Evolutionary conservation across 306 rosid genomes (phyloP).

Genomic region (Fragaria iinumae): DNA sequence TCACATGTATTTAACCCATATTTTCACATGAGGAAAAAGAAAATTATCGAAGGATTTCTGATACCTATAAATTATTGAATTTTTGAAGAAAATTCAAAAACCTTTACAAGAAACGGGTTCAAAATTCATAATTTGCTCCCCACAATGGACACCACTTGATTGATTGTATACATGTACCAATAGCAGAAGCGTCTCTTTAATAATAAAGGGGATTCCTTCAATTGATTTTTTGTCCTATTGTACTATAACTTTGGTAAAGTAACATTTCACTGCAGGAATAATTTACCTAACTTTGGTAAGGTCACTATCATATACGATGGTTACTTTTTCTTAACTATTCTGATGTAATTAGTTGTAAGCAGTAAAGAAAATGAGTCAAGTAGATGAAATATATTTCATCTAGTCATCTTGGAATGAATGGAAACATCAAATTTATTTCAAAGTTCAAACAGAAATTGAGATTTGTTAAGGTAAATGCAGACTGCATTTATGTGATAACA

Average conservation of each 20-base stretch:
- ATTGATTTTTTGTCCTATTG: conserved; percentile 21
- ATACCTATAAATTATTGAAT: not conserved
- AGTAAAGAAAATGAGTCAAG: not conserved
- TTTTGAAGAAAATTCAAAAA: not conserved
- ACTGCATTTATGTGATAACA: not conserved
- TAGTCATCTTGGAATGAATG: not conserved
- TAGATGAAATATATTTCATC: not conserved
- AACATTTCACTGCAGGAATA: not conserved
- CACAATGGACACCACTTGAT: conserved; percentile 20
- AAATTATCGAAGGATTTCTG: too few relatives aligned
- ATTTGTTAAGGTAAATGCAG: not conserved
- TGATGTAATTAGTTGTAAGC: not conserved
- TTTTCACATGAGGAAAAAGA: too few relatives aligned
- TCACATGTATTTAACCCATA: too few relatives aligned
- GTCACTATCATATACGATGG: not conserved
- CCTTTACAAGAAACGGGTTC: not conserved
- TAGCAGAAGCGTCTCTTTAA: not conserved
- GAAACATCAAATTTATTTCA: not conserved
- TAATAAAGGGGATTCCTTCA: conserved; percentile 1
- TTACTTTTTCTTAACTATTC: not conserved
- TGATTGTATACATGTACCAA: conserved; percentile 16
- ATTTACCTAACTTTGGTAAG: not conserved
- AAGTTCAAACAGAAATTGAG: not conserved
- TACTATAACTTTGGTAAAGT: conserved; percentile 5
- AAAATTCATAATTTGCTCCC: conserved; percentile 26